Conservation (phyloP, 345 rosid genomes). For the Bretschneidera sinensis region DNA sequence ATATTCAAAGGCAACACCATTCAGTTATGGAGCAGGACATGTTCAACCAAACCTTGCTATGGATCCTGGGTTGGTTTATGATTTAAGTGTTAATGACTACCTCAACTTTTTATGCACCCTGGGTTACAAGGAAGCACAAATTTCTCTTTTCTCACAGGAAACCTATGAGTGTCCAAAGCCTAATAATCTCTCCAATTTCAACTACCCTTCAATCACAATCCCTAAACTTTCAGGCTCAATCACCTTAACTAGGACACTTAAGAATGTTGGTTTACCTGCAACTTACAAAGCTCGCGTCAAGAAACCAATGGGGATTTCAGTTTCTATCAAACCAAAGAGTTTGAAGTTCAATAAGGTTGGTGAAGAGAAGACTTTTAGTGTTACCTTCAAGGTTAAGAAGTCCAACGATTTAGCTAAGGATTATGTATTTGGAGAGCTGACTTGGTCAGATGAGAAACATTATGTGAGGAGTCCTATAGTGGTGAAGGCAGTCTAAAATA, state of each 20-base stretch:
- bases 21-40: conserved; percentile 79
- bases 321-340: conserved; percentile 42
- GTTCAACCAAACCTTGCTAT: conserved; percentile 69
- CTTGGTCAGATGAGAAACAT: conserved; percentile 69
- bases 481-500: conserved; percentile 28
- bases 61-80: conserved; percentile 82
- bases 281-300: conserved; percentile 36
- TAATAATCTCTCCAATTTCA: conserved; percentile 43
- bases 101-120: conserved; percentile 61
- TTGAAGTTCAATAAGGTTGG: conserved; percentile 48
- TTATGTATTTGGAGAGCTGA: conserved; percentile 50
- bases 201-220: conserved; percentile 80
- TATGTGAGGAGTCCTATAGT: conserved; percentile 72
- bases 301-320: conserved; percentile 43
- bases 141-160: conserved; percentile 30
- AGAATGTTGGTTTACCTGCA: conserved; percentile 67
- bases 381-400: conserved; percentile 30
- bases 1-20: conserved; percentile 51
- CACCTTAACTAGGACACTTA: conserved; percentile 46
- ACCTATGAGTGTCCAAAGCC: conserved; percentile 40
- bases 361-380: conserved; percentile 51
- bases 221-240: conserved; percentile 30
- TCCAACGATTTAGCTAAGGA: conserved; percentile 18
- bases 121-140: conserved; percentile 50
- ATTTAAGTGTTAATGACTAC: conserved; percentile 47